Evolutionary conservation across 495 filamentous ascomycete genomes (phyloP).

Genomic region (Cairneyella variabilis): DNA sequence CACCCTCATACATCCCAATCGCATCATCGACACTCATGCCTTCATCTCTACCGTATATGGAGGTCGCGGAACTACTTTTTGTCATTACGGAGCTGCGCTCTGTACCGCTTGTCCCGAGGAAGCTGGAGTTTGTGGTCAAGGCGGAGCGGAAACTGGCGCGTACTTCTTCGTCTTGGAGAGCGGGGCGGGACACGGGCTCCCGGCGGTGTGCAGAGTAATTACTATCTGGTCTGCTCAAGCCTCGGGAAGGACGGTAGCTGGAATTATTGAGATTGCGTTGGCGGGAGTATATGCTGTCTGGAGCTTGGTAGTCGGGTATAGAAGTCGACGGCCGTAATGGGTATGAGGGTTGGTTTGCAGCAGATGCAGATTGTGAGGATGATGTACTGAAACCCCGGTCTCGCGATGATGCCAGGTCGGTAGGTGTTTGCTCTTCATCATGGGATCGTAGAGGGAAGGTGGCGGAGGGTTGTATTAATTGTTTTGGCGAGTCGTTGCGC

Average conservation of each 20-base stretch:
- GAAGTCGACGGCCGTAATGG: conserved; percentile 24
- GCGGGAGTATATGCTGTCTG: conserved; percentile 25
- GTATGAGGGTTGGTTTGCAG: conserved; percentile 32
- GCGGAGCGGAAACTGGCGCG: conserved; percentile 71
- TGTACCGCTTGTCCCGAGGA: conserved; percentile 63
- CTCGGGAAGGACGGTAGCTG: conserved; percentile 14
- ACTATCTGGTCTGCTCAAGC: conserved; percentile 18
- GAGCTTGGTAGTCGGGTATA: conserved; percentile 23
- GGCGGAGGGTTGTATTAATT: conserved; percentile 27
- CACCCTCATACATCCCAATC: conserved; percentile 88
- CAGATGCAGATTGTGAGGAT: conserved; percentile 42
- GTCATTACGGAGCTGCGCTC: conserved; percentile 80
- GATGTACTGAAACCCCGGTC: conserved; percentile 40
- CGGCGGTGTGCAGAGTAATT: conserved; percentile 27
- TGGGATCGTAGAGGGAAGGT: conserved; percentile 27
- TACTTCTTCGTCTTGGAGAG: conserved; percentile 47
- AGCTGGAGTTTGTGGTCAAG: conserved; percentile 65
- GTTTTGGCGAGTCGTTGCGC: conserved; percentile 32
- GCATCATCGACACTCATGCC: conserved; percentile 87
- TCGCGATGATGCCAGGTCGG: conserved; percentile 31
- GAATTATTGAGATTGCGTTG: conserved; percentile 23
- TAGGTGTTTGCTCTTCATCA: conserved; percentile 29
- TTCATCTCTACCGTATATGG: conserved; percentile 59
- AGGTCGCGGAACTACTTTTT: conserved; percentile 72
- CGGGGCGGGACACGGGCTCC: conserved; percentile 39